Percentiles rank a stretch among this genome's conserved stretches.
These are phyloP conservation scores for Yarrowia porcina DNA, from an alignment of 805 yeast genomes.

Conservation along the genomic window DNA sequence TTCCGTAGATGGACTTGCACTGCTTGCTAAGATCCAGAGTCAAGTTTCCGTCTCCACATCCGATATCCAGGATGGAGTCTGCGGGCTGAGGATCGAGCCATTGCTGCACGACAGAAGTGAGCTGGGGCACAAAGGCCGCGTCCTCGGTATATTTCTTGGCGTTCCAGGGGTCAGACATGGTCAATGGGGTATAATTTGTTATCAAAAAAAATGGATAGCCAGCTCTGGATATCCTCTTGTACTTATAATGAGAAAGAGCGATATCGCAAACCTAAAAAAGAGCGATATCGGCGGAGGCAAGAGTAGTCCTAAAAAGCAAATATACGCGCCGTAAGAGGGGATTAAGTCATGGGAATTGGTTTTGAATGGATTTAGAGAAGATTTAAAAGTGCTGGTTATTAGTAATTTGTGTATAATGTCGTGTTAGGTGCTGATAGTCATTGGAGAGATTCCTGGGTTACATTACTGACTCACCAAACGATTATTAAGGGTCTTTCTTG, in stretches of 20 bases:
- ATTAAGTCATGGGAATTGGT: neutral
- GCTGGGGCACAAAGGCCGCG: conserved; percentile 24
- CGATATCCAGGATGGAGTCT: conserved; percentile 42
- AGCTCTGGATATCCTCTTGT: neutral
- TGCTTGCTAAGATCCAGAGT: conserved; percentile 39
- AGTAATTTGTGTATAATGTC: too few species aligned
- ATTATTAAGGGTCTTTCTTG: too few species aligned
- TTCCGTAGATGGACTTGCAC: conserved; percentile 23
- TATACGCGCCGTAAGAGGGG: neutral
- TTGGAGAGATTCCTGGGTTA: too few species aligned
- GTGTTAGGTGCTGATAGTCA: too few species aligned
- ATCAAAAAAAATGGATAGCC: too few species aligned
- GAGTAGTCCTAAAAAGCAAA: neutral
- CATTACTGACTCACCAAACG: too few species aligned
- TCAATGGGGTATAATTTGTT: neutral
- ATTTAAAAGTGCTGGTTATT: too few species aligned
- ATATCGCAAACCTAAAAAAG: neutral
- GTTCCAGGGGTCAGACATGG: conserved; percentile 19
- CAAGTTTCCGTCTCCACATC: conserved; percentile 47
- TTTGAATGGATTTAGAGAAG: neutral
- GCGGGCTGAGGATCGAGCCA: conserved; percentile 34
- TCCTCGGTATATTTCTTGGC: conserved; percentile 17
- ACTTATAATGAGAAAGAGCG: neutral
- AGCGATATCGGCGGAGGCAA: neutral
- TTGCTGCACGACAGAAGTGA: conserved; percentile 14